These are phyloP conservation scores for Trypanosoma vivax DNA, from an alignment of 208 protist species.

Conservation along the genomic window DNA sequence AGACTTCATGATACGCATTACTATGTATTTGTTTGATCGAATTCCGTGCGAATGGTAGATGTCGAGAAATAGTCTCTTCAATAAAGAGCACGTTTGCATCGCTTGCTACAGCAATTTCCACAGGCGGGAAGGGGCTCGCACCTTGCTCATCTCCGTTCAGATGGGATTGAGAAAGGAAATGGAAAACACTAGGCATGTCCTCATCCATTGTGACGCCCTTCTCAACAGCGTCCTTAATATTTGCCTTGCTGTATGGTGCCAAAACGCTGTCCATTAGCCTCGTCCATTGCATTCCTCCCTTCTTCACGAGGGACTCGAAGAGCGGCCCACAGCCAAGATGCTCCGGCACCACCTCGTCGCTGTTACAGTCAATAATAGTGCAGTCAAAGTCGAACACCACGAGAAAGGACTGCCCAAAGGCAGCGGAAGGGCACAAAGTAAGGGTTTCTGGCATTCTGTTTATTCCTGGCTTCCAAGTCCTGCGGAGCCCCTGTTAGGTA, in stretches of 20 bases:
- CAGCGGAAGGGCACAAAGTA: too few species aligned
- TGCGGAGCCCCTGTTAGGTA: too few species aligned
- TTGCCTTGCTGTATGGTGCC: constrained; percentile 40
- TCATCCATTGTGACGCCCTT: constrained; percentile 48
- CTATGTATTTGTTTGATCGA: constrained; percentile 75
- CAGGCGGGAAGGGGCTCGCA: constrained; percentile 14
- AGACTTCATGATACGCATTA: constrained; percentile 72
- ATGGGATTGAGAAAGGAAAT: constrained; percentile 27
- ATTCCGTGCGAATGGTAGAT: constrained; percentile 32
- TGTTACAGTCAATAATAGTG: constrained; percentile 85
- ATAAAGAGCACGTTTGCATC: constrained; percentile 82
- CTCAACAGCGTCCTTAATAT: constrained; percentile 42
- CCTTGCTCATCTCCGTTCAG: constrained; percentile 13
- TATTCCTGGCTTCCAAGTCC: too few species aligned
- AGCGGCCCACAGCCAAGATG: constrained; percentile 38
- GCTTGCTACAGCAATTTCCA: constrained; percentile 81
- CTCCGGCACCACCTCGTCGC: constrained; percentile 64
- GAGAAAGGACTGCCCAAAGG: constrained; percentile 74
- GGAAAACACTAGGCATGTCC: constrained; percentile 64
- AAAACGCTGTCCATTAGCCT: constrained; percentile 67
- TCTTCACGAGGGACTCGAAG: constrained; percentile 23
- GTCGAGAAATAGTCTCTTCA: constrained; percentile 42
- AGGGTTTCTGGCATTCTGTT: too few species aligned
- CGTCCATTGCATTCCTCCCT: constrained; percentile 64
- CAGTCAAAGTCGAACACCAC: constrained; percentile 90